Evolutionary conservation across 106 monocot genomes (phyloP).

Genomic region (Dioscorea dumetorum): DNA sequence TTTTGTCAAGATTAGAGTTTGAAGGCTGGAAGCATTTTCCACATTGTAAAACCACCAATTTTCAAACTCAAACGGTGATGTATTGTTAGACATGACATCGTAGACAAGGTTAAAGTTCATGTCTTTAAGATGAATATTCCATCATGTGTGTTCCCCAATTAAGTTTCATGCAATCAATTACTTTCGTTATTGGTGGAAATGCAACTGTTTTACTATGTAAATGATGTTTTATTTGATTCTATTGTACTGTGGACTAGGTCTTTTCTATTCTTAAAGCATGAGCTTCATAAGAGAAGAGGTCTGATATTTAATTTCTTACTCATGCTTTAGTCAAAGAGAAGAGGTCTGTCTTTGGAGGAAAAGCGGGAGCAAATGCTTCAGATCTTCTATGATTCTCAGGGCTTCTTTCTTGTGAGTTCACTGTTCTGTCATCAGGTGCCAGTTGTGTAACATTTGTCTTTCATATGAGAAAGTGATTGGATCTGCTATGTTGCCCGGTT

Average conservation of each 20-base stretch:
- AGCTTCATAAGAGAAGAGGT: not conserved
- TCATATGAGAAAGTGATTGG: too few relatives aligned
- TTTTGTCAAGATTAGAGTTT: too few relatives aligned
- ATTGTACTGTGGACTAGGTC: not conserved
- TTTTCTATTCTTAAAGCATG: not conserved
- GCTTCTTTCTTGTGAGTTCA: constrained; percentile 79
- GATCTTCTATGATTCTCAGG: constrained; percentile 85
- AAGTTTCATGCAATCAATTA: not conserved
- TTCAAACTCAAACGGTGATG: too few relatives aligned
- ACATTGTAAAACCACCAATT: too few relatives aligned
- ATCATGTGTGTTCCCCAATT: too few relatives aligned
- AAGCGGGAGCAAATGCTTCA: constrained; percentile 96
- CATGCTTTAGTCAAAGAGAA: constrained; percentile 75
- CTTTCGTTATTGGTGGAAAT: not conserved
- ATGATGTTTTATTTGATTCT: not conserved
- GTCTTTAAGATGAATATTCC: too few relatives aligned
- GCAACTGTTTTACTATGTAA: not conserved
- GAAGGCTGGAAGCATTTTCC: too few relatives aligned
- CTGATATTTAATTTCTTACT: not conserved
- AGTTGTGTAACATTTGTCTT: too few relatives aligned
- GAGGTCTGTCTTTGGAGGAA: constrained; percentile 94
- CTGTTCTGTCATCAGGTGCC: not conserved
- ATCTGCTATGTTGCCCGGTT: too few relatives aligned
- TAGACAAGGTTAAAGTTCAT: too few relatives aligned
- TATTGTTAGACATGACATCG: too few relatives aligned